phyloP scores from a whole-genome alignment of 116 monocot genomes.

The Iris pallida region DNA sequence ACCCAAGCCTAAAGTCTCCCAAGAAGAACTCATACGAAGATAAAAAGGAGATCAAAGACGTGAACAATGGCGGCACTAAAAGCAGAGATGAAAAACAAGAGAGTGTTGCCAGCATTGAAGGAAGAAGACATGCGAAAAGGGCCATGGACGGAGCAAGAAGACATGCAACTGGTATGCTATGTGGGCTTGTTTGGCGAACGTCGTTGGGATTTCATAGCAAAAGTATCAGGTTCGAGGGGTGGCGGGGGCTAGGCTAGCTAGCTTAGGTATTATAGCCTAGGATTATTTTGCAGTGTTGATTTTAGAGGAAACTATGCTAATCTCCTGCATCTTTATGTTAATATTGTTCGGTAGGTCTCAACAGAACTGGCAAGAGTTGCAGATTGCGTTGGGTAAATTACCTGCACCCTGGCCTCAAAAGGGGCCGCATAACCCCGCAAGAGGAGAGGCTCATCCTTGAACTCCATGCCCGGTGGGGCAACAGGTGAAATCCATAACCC shows the following conservation, averaged over 20 bases:
- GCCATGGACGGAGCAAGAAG: constrained; percentile 49
- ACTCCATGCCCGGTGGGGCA: constrained; percentile 32
- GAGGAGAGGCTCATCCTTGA: constrained; percentile 27
- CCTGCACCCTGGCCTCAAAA: constrained; percentile 39
- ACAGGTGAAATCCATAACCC: constrained; percentile 10
- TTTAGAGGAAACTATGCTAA: background rate
- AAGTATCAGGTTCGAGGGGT: constrained; percentile 47
- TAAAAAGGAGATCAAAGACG: no score
- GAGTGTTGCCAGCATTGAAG: constrained; percentile 3
- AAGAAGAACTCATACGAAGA: no score
- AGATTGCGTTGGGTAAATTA: constrained; percentile 43
- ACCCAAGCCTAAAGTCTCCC: no score
- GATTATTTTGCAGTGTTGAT: background rate
- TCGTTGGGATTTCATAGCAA: constrained; percentile 56
- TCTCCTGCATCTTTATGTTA: background rate
- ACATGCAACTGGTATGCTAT: constrained; percentile 42
- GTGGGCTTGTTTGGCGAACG: constrained; percentile 49
- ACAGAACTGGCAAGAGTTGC: constrained; percentile 42
- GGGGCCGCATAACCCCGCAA: constrained; percentile 29
- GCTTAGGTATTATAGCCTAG: background rate
- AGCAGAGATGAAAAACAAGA: background rate
- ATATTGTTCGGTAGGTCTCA: constrained; percentile 24
- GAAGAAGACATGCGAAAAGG: constrained; percentile 29
- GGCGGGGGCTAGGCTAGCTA: constrained; percentile 1
- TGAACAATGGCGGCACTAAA: background rate